Base-by-base conservation (phyloP, 208 protist genomes). In the Angomonas desouzai region DNA sequence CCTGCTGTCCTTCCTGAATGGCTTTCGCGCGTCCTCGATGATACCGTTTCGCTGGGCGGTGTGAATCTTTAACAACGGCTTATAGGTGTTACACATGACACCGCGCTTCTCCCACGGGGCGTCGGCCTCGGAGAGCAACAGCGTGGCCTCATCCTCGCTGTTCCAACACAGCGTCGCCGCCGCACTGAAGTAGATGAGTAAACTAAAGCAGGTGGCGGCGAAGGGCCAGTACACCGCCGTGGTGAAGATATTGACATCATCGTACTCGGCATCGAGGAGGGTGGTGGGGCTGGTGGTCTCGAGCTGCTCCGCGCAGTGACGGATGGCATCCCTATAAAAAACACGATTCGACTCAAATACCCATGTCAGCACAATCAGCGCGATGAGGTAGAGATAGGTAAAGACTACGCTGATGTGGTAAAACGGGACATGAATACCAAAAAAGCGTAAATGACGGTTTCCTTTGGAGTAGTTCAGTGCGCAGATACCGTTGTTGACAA, bases 31-130 rank as follows among this genome's bases (percentile, higher is more conserved):
- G 67, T 94, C 89, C 34, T 76, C 66, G 33, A 94, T 57, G 65
- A 94, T 94, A 56, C 73, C 71, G n/a, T 91, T 84, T 29, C 89
- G 85, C 67, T 91, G 85, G 16, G 70, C 66, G n/a, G 89, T 91
- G 74, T 94, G 89, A 66, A 92, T 68, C 64, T 74, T 73, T 33
- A 94, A 76, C 18, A 85, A 72, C 32, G 79, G 68, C 71, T 94
- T 92, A 57, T 66, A 72, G 6, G 82, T 89, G 16, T 25, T 79
- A 73, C 83, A 91, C 59, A 72, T 25, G 20, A 87, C 0, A n/a
- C 79, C 79, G 13, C 74, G 83, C 38, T 59, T 55, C 68, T 94
- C 83, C 89, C 89, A 94, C 43, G 89, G 89, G 18, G 79, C 77
- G 45, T 91, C 73, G 10, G 89, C 76, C 74, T 88, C 75, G 6